Evolutionary conservation across 805 yeast species (phyloP), one percentile per base, ranked within the genome.

Genomic region (Saccharomyces paradoxus): DNA sequence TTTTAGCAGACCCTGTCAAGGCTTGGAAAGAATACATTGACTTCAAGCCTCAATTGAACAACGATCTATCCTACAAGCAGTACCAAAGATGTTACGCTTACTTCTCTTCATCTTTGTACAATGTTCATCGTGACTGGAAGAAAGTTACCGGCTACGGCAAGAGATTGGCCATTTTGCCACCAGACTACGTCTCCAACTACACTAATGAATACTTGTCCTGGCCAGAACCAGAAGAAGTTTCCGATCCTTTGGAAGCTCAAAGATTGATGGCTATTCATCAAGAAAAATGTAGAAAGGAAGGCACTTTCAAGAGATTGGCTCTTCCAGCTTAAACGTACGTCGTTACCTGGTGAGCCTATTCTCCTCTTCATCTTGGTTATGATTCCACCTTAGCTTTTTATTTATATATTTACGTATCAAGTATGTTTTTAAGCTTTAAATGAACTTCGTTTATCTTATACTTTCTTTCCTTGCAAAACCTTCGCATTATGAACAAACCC

Each of bases 1-100:
- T 79, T 51, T 65, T 79, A 55, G 58, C 62, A 2, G 61, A 73
- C 50, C 83, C 83, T 12, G 62, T 67, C 7, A 67, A 71, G 44
- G 80, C 82, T 3, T 79, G 78, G 75, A 69, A 63, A 14, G 79
- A 74, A 54, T 79, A 74, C 63, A 55, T 68, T 49, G 75, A 74
- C 57, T 72, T 78, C 69, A 80, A 79, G 66, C 81, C 82, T 4
- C 73, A 70, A 51, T 70, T 79, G 76, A 66, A 69, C 58, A 63
- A 70, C 50, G 70, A 62, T 26, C 69, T 77, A 64, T 72, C 73
- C 63, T 65, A 61, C 55, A 78, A 77, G 65, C 76, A 73, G 67
- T 80, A 74, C 64, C 77, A 77, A 62, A 74, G 83, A 68, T 77
- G 81, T 56, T 80, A 71, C 65, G 83, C 83, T 30, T 80, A 79